Evolutionary conservation across 192 early-diverging fungal genomes (phyloP).

Genomic region (Backusella luteola): DNA sequence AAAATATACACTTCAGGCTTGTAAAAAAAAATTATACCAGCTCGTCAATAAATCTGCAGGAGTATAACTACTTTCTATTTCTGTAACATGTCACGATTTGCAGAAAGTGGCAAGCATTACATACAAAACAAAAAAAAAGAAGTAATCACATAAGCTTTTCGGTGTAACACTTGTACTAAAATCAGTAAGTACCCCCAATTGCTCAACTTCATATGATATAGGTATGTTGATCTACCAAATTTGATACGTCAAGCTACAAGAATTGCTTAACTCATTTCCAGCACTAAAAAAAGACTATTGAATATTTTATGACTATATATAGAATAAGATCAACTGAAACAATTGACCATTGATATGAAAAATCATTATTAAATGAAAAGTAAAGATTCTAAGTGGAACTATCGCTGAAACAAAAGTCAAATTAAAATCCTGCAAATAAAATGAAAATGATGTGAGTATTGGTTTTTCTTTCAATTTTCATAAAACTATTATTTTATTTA

Average conservation of each 20-base stretch:
- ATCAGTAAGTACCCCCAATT: not conserved
- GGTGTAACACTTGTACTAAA: not conserved
- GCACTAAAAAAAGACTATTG: not conserved
- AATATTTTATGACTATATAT: not conserved
- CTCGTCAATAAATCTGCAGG: not conserved
- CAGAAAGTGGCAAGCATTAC: not conserved
- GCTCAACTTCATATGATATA: not conserved
- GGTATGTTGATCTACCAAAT: not conserved
- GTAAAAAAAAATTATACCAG: not conserved
- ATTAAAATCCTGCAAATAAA: slow-evolving; percentile 7
- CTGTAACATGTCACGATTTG: slow-evolving; percentile 3
- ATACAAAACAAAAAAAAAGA: not conserved
- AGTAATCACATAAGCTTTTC: not conserved
- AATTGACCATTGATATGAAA: not conserved
- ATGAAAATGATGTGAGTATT: not conserved
- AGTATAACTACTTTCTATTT: not conserved
- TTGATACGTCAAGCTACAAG: slow-evolving; percentile 1
- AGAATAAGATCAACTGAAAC: not conserved
- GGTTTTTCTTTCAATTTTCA: slow-evolving; percentile 9
- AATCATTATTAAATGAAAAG: not conserved
- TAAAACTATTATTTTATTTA: not conserved
- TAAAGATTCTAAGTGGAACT: not conserved
- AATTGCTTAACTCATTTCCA: not conserved
- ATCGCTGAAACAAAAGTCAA: slow-evolving; percentile 4
- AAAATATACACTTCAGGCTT: not conserved